Conservation (phyloP, 2,329 filamentous ascomycete genomes). For the Xylaria sp. region DNA sequence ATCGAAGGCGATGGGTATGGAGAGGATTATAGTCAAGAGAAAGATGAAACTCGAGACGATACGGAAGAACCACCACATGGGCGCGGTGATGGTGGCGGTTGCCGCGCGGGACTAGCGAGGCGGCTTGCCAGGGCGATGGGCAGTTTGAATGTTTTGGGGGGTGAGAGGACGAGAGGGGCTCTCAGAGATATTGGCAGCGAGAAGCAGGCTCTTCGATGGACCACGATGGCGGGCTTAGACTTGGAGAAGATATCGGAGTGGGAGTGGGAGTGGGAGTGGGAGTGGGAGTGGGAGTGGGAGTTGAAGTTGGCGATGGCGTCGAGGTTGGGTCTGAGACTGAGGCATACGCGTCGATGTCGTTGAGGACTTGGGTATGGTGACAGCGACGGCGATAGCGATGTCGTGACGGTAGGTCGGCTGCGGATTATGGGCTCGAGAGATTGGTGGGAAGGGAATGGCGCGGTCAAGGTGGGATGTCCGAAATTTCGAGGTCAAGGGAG, state of each 20-base stretch:
- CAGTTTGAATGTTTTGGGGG: neutral
- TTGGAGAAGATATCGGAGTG: too few species aligned
- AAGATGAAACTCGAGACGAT: conserved; percentile 84
- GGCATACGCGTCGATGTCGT: conserved; percentile 18
- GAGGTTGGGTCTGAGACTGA: conserved; percentile 1
- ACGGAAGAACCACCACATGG: conserved; percentile 86
- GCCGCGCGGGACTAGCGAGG: conserved; percentile 51
- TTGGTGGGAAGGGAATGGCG: conserved; percentile 20
- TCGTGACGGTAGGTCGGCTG: conserved; percentile 16
- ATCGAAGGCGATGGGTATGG: conserved; percentile 96
- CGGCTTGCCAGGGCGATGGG: conserved; percentile 46
- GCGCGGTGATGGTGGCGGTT: conserved; percentile 56
- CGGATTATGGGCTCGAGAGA: neutral
- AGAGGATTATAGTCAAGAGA: conserved; percentile 91
- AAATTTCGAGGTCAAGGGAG: conserved; percentile 6
- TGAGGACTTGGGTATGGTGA: conserved; percentile 2
- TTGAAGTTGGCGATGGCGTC: neutral
- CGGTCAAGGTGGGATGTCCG: conserved; percentile 22
- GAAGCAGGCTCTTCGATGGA: neutral
- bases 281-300: too few species aligned
- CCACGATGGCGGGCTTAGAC: neutral
- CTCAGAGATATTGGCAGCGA: conserved; percentile 5
- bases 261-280: too few species aligned
- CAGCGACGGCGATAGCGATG: neutral
- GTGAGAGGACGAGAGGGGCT: too few species aligned